A percentile compares a stretch with the other conserved stretches of the same genome.
Evolutionary conservation across 2,329 filamentous ascomycete species (phyloP).

Genomic region (Penicillium sp.): DNA sequence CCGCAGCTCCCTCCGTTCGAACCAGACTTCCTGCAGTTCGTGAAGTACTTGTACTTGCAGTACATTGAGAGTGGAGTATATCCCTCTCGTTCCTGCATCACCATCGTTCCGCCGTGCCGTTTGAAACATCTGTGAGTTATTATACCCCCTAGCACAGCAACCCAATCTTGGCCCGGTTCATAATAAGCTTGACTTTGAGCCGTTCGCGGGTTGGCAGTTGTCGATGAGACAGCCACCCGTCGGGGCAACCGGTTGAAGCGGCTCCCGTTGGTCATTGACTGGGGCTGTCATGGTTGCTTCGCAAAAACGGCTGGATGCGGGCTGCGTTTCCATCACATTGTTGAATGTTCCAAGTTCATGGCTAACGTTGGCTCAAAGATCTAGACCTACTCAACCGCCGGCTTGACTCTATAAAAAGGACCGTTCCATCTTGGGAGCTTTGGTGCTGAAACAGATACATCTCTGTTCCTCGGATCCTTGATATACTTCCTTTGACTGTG

Average conservation of each 20-base stretch:
- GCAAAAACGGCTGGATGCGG: constrained; percentile 3
- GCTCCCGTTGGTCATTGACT: constrained; percentile 19
- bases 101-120: constrained; percentile 16
- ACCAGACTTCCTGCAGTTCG: neutral
- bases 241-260: constrained; percentile 13
- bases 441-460: neutral
- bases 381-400: constrained; percentile 4
- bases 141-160: constrained; percentile 1
- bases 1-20: neutral
- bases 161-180: constrained; percentile 14
- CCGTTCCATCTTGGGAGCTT: constrained; percentile 3
- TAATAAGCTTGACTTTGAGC: constrained; percentile 31
- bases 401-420: constrained; percentile 25
- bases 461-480: neutral
- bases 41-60: neutral
- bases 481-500: neutral
- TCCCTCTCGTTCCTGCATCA: constrained; percentile 29
- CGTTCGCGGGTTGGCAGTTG: constrained; percentile 15
- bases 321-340: constrained; percentile 5
- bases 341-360: neutral
- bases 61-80: constrained; percentile 12
- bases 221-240: constrained; percentile 23
- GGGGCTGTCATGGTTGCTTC: constrained; percentile 8
- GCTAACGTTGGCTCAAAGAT: neutral
- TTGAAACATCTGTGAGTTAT: neutral